Base-by-base conservation (phyloP, 2,329 filamentous ascomycete genomes). In the Diplodia intermedia region DNA sequence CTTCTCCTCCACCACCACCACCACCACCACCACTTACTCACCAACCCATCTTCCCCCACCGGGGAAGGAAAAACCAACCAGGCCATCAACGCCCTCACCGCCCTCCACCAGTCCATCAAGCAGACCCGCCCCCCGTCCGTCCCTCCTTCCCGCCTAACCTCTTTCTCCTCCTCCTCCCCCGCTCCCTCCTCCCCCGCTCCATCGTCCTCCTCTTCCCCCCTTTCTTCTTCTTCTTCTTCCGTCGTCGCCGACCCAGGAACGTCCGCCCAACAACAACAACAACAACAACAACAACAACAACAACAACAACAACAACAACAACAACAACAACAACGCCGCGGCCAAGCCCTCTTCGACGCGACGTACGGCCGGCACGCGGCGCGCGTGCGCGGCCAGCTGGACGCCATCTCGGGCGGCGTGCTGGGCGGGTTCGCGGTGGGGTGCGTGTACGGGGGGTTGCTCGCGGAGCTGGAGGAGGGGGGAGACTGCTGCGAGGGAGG, bases 371-470 rank as follows among this genome's bases (percentile, higher is more conserved):
- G 55, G 33, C 69, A 70, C 31, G 60, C 69, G 31, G 33, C 33
- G 4, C 66, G 69, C 7, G 69, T 70, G 29, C 67, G 66, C 7
- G 23, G 26, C 20, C 56, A 36, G 20, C 52, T 70, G 9, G 68
- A 70, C 40, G 43, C 11, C 31, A 65, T 62, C 2, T 66, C 60
- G 20, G 69, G 67, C 36, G 67, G 53, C 12, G 54, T 49, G 23
- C 43, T 70, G 26, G 69, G 69, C 20, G 69, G 40, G 3, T 69
- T 70, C 18, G 67, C 69, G 5, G 56, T 66, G 2, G 1, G 29
- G 31, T 70, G 69, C 40, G 63, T 70, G 14, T 70, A 69, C 53
- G 65, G 63, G 18, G 69, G 67, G 47, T 40, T 70, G 49, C 49
- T 68, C 36, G 66, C 49, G 18, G 66, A 68, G 23, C 2, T 1